Evolutionary conservation across 2,329 filamentous ascomycete genomes (phyloP), one percentile per base, ranked within the genome.

Genomic region (Fusarium subtropicale): DNA sequence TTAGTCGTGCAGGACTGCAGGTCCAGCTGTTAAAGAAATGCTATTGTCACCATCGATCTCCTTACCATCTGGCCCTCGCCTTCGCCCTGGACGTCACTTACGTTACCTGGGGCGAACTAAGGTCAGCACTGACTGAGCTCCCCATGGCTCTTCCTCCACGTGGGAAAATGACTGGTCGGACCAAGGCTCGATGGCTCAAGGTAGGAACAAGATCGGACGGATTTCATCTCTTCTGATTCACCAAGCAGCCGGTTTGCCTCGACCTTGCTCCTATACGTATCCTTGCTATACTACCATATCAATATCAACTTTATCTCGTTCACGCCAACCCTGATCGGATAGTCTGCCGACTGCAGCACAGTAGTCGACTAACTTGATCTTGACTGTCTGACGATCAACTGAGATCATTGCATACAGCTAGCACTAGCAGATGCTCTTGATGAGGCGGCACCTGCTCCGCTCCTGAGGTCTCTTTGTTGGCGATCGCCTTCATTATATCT

Each of bases 151-250:
- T 48, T 48, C 28, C 36, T 64, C 54, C 68, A 71, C 68, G 64
- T 71, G 60, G 54, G 60, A 46, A n/a, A 41, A 42, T 57, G 56
- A 50, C 68, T 66, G 56, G 56, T 48, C 39, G 41, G 51, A 31
- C 41, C 34, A 46, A 31, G 52, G 39, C 5, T 34, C 30, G 24
- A 50, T 39, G 39, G 22, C 36, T 42, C 28, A 30, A 33, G 36
- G 36, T 12, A 56, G 24, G 6, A 36, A 34, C 41, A 20, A 50
- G 45, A 28, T 44, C 61, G 36, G 51, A 47, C 56, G 41, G 42
- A 38, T 30, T 28, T 52, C n/a, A 57, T 34, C 24, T 57, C 16
- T 28, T 47, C 7, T 54, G n/a, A 26, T 55, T 39, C 56, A 59
- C 68, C 56, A 33, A 66, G 47, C 64, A 36, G 34, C 33, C 55